These are phyloP conservation scores for Trebouxiophyceae sp. DNA, from an alignment of 163 green algal species.

Conservation along the genomic window DNA sequence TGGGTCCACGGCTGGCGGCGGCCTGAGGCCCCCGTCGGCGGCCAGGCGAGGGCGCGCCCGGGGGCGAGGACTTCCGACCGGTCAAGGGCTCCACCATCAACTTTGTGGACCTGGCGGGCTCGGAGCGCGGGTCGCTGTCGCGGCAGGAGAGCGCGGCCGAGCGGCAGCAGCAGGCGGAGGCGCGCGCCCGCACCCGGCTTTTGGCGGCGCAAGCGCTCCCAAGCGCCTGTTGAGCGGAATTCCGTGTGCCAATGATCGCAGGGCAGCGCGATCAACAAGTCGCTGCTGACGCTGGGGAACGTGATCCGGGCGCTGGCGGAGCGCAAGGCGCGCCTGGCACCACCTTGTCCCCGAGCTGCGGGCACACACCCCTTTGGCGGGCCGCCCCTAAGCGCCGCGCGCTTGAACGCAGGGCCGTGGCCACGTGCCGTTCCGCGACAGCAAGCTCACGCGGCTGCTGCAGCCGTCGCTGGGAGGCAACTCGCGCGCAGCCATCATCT, in stretches of 20 bases:
- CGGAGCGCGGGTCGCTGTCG: constrained; percentile 53
- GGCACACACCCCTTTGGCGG: too few species aligned
- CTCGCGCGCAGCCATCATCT: constrained; percentile 86
- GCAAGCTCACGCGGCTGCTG: constrained; percentile 92
- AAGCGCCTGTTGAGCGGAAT: background rate
- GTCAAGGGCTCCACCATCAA: constrained; percentile 82
- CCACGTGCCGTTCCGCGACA: constrained; percentile 91
- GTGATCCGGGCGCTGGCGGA: constrained; percentile 96
- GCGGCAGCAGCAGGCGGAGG: constrained; percentile 56
- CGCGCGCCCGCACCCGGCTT: too few species aligned
- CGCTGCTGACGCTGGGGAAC: constrained; percentile 82
- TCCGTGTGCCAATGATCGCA: constrained; percentile 53
- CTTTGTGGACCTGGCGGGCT: constrained; percentile 90
- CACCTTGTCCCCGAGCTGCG: too few species aligned
- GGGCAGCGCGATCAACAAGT: constrained; percentile 94
- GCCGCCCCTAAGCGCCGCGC: too few species aligned
- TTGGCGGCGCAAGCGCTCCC: too few species aligned
- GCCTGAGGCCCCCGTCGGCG: too few species aligned
- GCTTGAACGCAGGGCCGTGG: constrained; percentile 8
- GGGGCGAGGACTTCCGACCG: constrained; percentile 45
- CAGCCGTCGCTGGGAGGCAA: constrained; percentile 90
- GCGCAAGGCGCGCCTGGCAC: constrained; percentile 35
- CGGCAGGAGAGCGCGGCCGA: constrained; percentile 15
- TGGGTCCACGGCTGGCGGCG: too few species aligned
- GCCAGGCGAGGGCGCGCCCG: too few species aligned